Conservation (phyloP, 2,329 filamentous ascomycete species). For the Talaromyces marneffei region DNA sequence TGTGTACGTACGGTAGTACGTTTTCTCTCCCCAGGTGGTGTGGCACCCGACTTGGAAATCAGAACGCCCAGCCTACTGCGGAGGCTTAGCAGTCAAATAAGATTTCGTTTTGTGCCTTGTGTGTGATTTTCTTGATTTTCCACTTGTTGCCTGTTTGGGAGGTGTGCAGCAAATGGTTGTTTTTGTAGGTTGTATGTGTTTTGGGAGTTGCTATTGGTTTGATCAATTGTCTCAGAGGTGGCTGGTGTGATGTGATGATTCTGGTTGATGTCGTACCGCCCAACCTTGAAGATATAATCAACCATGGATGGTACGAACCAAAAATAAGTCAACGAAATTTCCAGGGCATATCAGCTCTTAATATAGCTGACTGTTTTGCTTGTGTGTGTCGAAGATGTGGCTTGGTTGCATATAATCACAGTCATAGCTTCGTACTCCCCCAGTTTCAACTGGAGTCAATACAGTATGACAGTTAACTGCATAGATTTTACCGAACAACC, state of each 20-base stretch:
- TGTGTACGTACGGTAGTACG: conserved; percentile 4
- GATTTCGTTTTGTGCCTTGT: not conserved
- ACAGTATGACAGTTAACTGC: not conserved
- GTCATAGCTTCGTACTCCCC: not conserved
- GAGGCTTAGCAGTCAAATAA: conserved; percentile 2
- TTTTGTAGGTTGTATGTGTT: not conserved
- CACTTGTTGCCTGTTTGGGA: conserved; percentile 2
- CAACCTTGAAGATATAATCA: not conserved
- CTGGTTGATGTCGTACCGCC: not conserved
- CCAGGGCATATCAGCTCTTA: not conserved
- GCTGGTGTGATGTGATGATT: conserved; percentile 4
- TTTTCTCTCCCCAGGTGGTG: not conserved
- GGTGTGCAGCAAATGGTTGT: not conserved
- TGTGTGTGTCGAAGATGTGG: not conserved
- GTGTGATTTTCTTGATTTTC: not conserved
- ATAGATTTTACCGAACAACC: not conserved
- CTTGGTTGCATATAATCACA: conserved; percentile 8
- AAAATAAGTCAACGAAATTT: not conserved
- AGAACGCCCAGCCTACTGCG: not conserved
- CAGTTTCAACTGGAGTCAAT: not conserved
- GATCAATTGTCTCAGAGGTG: conserved; percentile 1
- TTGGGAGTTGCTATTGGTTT: not conserved
- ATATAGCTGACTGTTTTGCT: not conserved
- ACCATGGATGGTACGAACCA: not conserved
- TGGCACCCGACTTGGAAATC: not conserved